These are phyloP conservation scores for Sporothrix pseudoabietina DNA, from an alignment of 2,329 filamentous ascomycete species.

Conservation along the genomic window DNA sequence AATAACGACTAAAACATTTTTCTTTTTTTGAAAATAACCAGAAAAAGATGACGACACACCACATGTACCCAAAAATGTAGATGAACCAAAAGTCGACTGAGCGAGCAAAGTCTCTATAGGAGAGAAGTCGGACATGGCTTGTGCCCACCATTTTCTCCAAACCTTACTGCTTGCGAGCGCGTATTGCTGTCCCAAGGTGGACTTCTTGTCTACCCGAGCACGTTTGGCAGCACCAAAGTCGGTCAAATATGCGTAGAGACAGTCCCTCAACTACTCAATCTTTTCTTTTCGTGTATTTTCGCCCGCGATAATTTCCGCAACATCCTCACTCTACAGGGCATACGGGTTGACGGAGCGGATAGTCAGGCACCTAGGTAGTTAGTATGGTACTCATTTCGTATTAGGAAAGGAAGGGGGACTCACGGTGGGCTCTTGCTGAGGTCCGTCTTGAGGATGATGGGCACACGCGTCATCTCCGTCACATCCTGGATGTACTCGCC, in stretches of 20 bases:
- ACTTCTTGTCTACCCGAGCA: too few relatives aligned
- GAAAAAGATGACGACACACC: not conserved
- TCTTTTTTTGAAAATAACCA: not conserved
- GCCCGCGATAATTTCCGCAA: not conserved
- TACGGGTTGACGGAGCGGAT: conserved; percentile 82
- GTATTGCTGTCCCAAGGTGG: too few relatives aligned
- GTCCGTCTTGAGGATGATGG: conserved; percentile 98
- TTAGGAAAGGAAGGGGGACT: conserved; percentile 50
- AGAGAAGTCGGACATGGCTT: not conserved
- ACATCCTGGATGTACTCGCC: conserved; percentile 98
- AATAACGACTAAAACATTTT: not conserved
- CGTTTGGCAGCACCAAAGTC: too few relatives aligned
- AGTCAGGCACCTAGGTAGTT: conserved; percentile 71
- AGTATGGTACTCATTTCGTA: not conserved
- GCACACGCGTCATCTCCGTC: conserved; percentile 93
- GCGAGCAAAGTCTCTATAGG: not conserved
- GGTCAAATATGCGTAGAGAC: too few relatives aligned
- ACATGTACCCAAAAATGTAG: not conserved
- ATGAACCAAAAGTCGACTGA: not conserved
- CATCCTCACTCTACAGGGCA: conserved; percentile 53
- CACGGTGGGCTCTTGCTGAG: conserved; percentile 98
- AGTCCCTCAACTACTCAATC: not conserved
- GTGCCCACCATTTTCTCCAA: not conserved
- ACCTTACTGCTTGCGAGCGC: not conserved
- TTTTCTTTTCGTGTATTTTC: not conserved